A percentile compares a stretch with the other conserved stretches of the same genome.
These are phyloP conservation scores for Nitzschia putrida DNA, from an alignment of 108 stramenopile genomes.

Conservation along the genomic window DNA sequence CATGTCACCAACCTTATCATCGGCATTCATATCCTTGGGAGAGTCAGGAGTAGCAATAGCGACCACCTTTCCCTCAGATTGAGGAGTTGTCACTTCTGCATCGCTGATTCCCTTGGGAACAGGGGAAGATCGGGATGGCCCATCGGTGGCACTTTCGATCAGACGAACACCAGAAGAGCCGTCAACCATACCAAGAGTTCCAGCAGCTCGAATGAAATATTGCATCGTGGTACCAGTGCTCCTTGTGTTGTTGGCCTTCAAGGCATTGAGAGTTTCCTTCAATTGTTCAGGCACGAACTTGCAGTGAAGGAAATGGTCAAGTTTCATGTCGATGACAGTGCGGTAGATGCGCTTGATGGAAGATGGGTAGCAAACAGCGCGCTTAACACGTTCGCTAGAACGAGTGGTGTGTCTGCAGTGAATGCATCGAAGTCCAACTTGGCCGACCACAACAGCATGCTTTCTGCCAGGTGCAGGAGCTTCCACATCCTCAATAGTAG, in stretches of 20 bases:
- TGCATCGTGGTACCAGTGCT: constrained; percentile 91
- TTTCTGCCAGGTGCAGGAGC: constrained; percentile 90
- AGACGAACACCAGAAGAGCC: constrained; percentile 63
- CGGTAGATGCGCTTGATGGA: constrained; percentile 85
- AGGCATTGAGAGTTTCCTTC: constrained; percentile 65
- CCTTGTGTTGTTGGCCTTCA: constrained; percentile 72
- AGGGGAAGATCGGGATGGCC: background rate
- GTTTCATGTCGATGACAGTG: constrained; percentile 91
- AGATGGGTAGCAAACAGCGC: constrained; percentile 88
- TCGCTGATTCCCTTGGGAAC: background rate
- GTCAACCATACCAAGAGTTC: constrained; percentile 81
- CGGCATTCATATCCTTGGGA: background rate
- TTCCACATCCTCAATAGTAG: constrained; percentile 75
- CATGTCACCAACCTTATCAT: background rate
- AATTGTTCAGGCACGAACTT: constrained; percentile 73
- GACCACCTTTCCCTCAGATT: background rate
- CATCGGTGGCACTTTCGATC: constrained; percentile 21
- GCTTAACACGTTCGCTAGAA: constrained; percentile 79
- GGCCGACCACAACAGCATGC: constrained; percentile 78
- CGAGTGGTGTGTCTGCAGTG: constrained; percentile 74
- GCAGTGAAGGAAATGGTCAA: constrained; percentile 85
- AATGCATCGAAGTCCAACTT: constrained; percentile 87
- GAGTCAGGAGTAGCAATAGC: background rate
- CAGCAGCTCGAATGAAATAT: constrained; percentile 83
- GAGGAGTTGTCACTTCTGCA: background rate